Evolutionary conservation across 1,284 basidiomycete species (phyloP), one percentile per base, ranked within the genome.

Genomic region (Moesziomyces aphidis): DNA sequence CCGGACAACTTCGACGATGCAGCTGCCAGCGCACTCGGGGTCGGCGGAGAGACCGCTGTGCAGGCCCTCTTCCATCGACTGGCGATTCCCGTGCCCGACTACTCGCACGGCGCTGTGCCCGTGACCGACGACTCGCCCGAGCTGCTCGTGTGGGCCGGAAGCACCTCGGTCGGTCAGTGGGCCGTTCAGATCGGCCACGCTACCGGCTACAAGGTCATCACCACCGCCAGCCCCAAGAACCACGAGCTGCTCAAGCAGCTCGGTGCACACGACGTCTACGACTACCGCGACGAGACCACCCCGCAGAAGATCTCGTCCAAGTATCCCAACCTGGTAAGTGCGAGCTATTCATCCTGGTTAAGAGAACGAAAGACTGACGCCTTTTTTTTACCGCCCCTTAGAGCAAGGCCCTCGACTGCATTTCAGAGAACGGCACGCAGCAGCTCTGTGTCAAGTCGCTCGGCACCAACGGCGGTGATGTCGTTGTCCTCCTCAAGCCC

Each of bases 91-190:
- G 73, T 74, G 4, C 58, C 75, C 11, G 66, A 77, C 26, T 56
- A 66, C 17, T 49, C 58, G 22, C 64, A 67, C 11, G 57, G 66
- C 5, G 52, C 77, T 7, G 64, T 77, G 17, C 47, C 55, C 15
- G 59, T 77, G 15, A 66, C 61, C 6, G 60, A 73, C 23, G 52
- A 63, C 9, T 63, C 72, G 19, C 72, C 63, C 8, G 73, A 77
- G 71, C 55, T 84, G n/a, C 66, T 84, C 15, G 83, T 90, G 24
- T 90, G 89, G 55, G 88, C 87, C 19, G 89, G 89, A 11, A 85
- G 89, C 5, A 88, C 88, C n/a, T 78, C 87, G 19, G 84, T 84
- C 0, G 89, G 89, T 5, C 87, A 89, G 63, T 88, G 85, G 60
- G 80, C 80, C n/a, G 71, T 84, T 42, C 81, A 84, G 65, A 56